Base-by-base conservation (phyloP, 2,329 filamentous ascomycete genomes). In the Colletotrichum liriopes region DNA sequence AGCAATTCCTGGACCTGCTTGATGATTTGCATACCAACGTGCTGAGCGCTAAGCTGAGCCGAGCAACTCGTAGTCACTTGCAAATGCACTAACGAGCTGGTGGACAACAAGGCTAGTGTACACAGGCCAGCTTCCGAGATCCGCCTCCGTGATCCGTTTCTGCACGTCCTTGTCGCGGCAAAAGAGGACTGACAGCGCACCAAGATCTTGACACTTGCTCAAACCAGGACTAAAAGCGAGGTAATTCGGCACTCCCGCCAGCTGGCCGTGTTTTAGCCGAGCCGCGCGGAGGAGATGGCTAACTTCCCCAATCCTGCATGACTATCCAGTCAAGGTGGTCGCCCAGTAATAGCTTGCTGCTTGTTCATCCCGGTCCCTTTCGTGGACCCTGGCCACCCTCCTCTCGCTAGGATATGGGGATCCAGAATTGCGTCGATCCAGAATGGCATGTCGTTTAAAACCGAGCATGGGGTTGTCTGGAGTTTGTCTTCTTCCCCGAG, bases 401-500 rank as follows among this genome's bases (percentile, higher is more conserved):
- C 43, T 45, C 49, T 54, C 65, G 51, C 69, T 52, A 41, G 52
- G 52, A 54, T 64, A 51, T 58, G 9, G 37, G 45, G 59, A 52
- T 43, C 60, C 59, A 51, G 37, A 63, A 47, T n/a, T 60, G 23
- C 45, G 59, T 29, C 52, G 51, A 65, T 72, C 52, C 23, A 51
- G 32, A 47, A 60, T 16, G 35, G 45, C 65, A 55, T 54, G 51
- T 65, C 37, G 43, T 43, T 43, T 47, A 41, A 41, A n/a, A 8
- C 60, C 59, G 59, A 72, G 54, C 65, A 72, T 55, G 29, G 59
- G 59, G 52, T 54, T 60, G 59, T 69, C 45, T 60, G 59, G 39
- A 51, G 37, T 49, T 35, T 52, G 37, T 43, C 14, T 62, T 52
- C 51, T 58, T 32, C 29, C 29, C 64, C 56, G 64, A 67, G 35